Conservation (phyloP, 305 asterid genomes). For the Fraxinus dipetala region DNA sequence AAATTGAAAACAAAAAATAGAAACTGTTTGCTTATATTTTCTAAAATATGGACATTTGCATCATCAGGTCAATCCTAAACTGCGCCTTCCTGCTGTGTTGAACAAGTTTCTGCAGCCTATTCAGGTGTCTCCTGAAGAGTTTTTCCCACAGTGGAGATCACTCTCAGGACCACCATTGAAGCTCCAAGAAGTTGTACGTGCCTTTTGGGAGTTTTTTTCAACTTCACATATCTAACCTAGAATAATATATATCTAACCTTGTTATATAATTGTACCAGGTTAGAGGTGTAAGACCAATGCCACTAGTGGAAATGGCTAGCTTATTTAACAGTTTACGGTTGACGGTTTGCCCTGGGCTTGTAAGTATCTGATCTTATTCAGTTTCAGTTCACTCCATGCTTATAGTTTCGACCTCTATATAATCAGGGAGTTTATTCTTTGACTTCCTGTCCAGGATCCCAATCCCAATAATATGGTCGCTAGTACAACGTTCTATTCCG, state of each 20-base stretch:
- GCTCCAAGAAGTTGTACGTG: conserved; percentile 94
- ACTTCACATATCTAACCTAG: background rate
- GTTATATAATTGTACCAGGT: conserved; percentile 53
- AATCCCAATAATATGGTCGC: conserved; percentile 90
- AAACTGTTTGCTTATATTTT: background rate
- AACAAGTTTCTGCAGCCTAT: conserved; percentile 93
- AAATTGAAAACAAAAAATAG: background rate
- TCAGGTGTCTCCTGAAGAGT: conserved; percentile 80
- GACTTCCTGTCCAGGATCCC: conserved; percentile 71
- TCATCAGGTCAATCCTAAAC: conserved; percentile 81
- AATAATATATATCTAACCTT: conserved; percentile 17
- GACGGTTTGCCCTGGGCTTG: conserved; percentile 89
- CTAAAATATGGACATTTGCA: conserved; percentile 29
- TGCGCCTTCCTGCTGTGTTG: conserved; percentile 91
- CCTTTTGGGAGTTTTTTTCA: background rate
- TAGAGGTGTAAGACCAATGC: conserved; percentile 90
- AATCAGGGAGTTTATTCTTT: conserved; percentile 14
- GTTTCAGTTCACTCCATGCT: conserved; percentile 16
- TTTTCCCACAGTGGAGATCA: conserved; percentile 98
- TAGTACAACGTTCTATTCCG: conserved; percentile 92
- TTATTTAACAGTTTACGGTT: conserved; percentile 66
- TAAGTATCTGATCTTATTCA: conserved; percentile 41
- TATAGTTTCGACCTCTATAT: conserved; percentile 25
- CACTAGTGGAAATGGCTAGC: conserved; percentile 77
- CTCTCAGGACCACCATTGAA: conserved; percentile 97